Conservation (phyloP, 2,329 filamentous ascomycete species). For the Passalora sequoiae region DNA sequence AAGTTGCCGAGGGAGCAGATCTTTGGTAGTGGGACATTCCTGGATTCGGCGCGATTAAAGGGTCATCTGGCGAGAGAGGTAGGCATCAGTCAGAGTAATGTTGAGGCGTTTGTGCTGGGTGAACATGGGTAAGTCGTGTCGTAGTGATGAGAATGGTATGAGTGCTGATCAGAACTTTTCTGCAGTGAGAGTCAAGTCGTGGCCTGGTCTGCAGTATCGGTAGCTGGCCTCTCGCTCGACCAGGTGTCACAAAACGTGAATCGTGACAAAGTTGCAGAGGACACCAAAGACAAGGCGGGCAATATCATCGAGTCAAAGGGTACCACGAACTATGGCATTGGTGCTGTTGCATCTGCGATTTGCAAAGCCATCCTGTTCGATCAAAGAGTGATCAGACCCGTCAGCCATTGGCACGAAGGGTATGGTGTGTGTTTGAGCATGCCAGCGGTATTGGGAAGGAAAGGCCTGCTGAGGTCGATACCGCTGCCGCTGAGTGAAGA, state of each 20-base stretch:
- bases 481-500: conserved; percentile 33
- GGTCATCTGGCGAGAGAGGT: conserved; percentile 41
- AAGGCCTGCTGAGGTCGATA: conserved; percentile 42
- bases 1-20: conserved; percentile 48
- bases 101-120: conserved; percentile 45
- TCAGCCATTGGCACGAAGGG: conserved; percentile 48
- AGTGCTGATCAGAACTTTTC: not conserved
- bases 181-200: conserved; percentile 43
- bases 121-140: conserved; percentile 36
- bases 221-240: conserved; percentile 40
- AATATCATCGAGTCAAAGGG: conserved; percentile 49
- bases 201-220: conserved; percentile 44
- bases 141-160: not conserved
- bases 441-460: conserved; percentile 46
- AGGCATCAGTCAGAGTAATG: conserved; percentile 37
- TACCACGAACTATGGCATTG: conserved; percentile 49
- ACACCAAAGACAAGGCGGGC: conserved; percentile 46
- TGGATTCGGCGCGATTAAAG: conserved; percentile 49
- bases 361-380: conserved; percentile 50
- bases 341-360: conserved; percentile 45
- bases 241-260: conserved; percentile 32
- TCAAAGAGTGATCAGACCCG: conserved; percentile 42
- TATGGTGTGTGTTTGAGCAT: conserved; percentile 48
- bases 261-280: conserved; percentile 37
- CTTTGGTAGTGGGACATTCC: conserved; percentile 50